phyloP scores from a whole-genome alignment of 345 rosid genomes.

The Firmiana major region DNA sequence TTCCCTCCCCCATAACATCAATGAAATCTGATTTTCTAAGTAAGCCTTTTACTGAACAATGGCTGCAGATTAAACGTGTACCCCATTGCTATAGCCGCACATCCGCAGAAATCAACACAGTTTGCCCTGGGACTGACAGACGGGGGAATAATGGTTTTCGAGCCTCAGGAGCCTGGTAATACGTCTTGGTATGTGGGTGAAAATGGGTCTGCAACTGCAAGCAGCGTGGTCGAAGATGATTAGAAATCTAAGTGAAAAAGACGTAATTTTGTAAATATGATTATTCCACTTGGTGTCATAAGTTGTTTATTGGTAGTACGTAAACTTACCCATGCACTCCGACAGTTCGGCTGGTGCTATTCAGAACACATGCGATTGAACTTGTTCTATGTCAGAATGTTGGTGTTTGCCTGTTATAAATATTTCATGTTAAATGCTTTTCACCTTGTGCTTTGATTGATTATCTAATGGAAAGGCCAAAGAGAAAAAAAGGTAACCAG shows the following conservation, averaged over 20 bases:
- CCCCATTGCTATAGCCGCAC: conserved; percentile 31
- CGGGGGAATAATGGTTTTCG: conserved; percentile 34
- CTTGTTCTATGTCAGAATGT: neutral
- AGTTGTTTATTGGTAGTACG: neutral
- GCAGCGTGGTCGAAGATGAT: neutral
- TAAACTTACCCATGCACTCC: neutral
- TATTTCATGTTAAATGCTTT: neutral
- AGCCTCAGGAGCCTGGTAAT: conserved; percentile 27
- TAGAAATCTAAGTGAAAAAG: neutral
- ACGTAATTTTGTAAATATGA: neutral
- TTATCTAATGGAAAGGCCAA: neutral
- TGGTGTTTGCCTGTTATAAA: neutral
- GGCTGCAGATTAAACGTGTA: conserved; percentile 27
- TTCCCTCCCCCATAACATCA: neutral
- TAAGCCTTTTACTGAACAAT: neutral
- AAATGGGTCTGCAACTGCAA: neutral
- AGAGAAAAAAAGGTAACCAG: neutral
- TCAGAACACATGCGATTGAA: no score
- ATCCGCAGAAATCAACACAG: conserved; percentile 41
- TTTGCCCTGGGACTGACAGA: conserved; percentile 37
- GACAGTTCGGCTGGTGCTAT: no score
- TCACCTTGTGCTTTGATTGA: neutral
- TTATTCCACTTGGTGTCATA: neutral
- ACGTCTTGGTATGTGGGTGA: conserved; percentile 21
- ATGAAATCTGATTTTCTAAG: neutral